phyloP scores from a whole-genome alignment of 2,329 filamentous ascomycete genomes.

The Cryoendolithus antarcticus region DNA sequence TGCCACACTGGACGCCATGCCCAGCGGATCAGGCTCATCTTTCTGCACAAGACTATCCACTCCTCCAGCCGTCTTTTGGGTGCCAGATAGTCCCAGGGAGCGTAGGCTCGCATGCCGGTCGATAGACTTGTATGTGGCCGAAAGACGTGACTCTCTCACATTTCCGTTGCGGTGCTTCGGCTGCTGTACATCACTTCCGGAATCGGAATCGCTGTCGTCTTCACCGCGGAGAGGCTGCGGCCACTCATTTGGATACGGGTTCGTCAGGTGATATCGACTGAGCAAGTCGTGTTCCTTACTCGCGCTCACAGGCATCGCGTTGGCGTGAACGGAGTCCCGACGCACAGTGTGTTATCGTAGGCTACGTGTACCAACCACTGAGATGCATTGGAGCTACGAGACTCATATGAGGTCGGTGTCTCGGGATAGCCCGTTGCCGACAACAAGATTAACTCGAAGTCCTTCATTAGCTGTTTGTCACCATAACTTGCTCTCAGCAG shows the following conservation, averaged over 20 bases:
- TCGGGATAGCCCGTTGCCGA: too few species aligned
- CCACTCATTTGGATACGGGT: constrained; percentile 71
- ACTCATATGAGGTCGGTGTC: too few species aligned
- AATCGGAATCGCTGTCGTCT: constrained; percentile 45
- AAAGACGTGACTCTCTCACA: constrained; percentile 19
- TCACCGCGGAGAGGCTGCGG: constrained; percentile 51
- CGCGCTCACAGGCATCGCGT: constrained; percentile 37
- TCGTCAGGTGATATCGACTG: constrained; percentile 79
- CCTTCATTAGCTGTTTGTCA: too few species aligned
- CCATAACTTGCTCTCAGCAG: too few species aligned
- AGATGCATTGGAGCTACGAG: too few species aligned
- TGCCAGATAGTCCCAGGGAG: constrained; percentile 39
- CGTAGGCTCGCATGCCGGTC: constrained; percentile 61
- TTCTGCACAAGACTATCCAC: constrained; percentile 70
- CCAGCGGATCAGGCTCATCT: constrained; percentile 86
- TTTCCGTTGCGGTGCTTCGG: background rate
- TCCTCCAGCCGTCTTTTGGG: constrained; percentile 55
- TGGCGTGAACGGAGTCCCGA: too few species aligned
- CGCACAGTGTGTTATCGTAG: too few species aligned
- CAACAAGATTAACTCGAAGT: too few species aligned
- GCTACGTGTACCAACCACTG: too few species aligned
- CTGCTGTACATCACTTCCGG: constrained; percentile 12
- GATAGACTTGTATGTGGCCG: constrained; percentile 74
- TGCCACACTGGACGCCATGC: constrained; percentile 78
- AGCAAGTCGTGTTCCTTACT: constrained; percentile 67